A percentile compares a stretch with the other conserved stretches of the same genome.
Conservation (phyloP, 345 rosid species). For the Syzygium jambos region DNA sequence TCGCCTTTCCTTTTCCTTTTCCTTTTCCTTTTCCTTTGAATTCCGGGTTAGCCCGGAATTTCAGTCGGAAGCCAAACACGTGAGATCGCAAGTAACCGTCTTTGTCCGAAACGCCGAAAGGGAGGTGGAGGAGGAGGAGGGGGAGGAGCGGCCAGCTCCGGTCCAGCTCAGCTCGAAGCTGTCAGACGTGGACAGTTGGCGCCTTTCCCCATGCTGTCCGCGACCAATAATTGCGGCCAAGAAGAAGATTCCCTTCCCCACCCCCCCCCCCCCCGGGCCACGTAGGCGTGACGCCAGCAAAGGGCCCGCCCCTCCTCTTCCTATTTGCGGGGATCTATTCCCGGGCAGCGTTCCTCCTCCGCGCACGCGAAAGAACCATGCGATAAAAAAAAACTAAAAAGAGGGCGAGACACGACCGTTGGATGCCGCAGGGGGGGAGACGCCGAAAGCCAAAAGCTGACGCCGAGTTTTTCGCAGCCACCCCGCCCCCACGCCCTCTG, state of each 20-base stretch:
- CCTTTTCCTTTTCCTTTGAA: background rate
- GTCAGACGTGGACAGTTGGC: background rate
- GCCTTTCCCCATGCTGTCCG: background rate
- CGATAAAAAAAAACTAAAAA: no score
- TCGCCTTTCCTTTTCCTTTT: background rate
- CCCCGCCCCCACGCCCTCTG: background rate
- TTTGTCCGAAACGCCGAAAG: background rate
- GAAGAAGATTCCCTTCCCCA: background rate
- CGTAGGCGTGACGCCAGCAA: background rate
- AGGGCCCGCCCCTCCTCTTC: fast-evolving
- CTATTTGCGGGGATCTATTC: background rate
- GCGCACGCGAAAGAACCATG: background rate
- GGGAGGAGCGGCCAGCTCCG: background rate
- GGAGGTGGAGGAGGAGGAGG: background rate
- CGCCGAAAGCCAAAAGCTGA: background rate
- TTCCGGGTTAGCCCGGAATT: background rate
- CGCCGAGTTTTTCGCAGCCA: background rate
- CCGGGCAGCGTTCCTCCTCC: background rate
- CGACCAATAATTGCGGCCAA: background rate
- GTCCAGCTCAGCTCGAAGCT: background rate
- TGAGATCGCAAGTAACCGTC: background rate
- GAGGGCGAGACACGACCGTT: background rate
- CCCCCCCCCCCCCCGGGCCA: background rate
- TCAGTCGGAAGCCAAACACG: background rate
- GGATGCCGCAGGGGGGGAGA: background rate